Evolutionary conservation across 768 basidiomycete genomes (phyloP).

Genomic region (Xerocomus potaroensis): DNA sequence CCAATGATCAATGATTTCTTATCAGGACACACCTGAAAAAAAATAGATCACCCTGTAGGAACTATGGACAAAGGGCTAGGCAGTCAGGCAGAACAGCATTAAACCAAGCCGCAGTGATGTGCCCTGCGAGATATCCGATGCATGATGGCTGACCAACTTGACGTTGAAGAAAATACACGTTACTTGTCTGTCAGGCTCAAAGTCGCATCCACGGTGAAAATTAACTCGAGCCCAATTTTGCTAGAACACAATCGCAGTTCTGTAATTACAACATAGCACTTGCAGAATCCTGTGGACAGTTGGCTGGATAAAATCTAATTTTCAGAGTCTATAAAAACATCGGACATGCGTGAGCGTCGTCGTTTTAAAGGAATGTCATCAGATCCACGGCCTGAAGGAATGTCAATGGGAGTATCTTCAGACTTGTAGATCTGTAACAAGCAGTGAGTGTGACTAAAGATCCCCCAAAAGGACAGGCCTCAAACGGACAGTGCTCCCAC

Average conservation of each 20-base stretch:
- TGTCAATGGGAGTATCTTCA: constrained; percentile 26
- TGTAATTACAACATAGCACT: constrained; percentile 11
- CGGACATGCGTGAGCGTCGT: constrained; percentile 41
- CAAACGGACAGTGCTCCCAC: constrained; percentile 21
- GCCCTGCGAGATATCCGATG: too few relatives aligned
- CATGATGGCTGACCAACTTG: too few relatives aligned
- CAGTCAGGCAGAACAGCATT: too few relatives aligned
- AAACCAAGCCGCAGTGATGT: too few relatives aligned
- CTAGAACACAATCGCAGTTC: constrained; percentile 18
- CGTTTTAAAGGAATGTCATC: constrained; percentile 38
- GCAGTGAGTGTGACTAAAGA: constrained; percentile 8
- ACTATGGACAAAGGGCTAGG: too few relatives aligned
- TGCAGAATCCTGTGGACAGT: constrained; percentile 8
- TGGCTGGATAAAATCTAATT: constrained; percentile 14
- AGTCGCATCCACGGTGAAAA: constrained; percentile 15
- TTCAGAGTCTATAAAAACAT: constrained; percentile 29
- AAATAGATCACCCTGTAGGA: too few relatives aligned
- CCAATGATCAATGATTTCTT: too few relatives aligned
- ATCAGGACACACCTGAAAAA: too few relatives aligned
- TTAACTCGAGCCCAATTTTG: constrained; percentile 22
- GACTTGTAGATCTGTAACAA: constrained; percentile 24
- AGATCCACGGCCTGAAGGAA: constrained; percentile 28
- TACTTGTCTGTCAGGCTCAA: constrained; percentile 10
- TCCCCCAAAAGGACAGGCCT: background rate
- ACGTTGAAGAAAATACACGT: background rate